Evolutionary conservation across 768 basidiomycete species (phyloP).

Genomic region (Arthromyces matolae): DNA sequence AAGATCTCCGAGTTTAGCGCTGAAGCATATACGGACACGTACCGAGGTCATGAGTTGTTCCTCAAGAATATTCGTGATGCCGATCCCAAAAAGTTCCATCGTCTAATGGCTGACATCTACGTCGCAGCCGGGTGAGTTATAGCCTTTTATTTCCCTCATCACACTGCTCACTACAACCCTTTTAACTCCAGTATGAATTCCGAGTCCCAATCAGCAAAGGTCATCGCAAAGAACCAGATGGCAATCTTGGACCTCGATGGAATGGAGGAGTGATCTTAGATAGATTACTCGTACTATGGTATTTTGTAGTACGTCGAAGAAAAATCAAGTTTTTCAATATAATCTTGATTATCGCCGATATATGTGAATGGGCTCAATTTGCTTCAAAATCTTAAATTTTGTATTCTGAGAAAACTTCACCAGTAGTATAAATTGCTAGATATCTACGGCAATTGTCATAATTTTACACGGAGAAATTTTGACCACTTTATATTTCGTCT

Average conservation of each 20-base stretch:
- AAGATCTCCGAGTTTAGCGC: conserved; percentile 2
- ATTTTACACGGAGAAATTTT: too few species aligned
- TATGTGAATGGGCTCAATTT: too few species aligned
- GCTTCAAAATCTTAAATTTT: too few species aligned
- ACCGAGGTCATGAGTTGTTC: background rate
- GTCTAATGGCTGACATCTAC: conserved; percentile 10
- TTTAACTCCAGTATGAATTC: too few species aligned
- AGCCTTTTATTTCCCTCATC: background rate
- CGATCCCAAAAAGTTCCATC: conserved; percentile 1
- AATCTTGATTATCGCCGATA: too few species aligned
- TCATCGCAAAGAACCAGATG: conserved; percentile 1
- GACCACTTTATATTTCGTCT: too few species aligned
- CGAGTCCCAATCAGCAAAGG: background rate
- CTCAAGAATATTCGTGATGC: background rate
- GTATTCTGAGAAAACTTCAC: too few species aligned
- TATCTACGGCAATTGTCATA: too few species aligned
- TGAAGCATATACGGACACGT: conserved; percentile 5
- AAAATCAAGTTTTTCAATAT: too few species aligned
- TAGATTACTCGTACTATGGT: too few species aligned
- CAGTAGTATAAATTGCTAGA: too few species aligned
- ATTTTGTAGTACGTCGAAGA: too few species aligned
- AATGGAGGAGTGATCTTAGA: conserved; percentile 8
- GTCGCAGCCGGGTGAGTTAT: background rate
- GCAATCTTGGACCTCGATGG: background rate
- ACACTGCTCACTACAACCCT: background rate